Evolutionary conservation across 352 stramenopile species (phyloP).

Genomic region (Pythium oligandrum): DNA sequence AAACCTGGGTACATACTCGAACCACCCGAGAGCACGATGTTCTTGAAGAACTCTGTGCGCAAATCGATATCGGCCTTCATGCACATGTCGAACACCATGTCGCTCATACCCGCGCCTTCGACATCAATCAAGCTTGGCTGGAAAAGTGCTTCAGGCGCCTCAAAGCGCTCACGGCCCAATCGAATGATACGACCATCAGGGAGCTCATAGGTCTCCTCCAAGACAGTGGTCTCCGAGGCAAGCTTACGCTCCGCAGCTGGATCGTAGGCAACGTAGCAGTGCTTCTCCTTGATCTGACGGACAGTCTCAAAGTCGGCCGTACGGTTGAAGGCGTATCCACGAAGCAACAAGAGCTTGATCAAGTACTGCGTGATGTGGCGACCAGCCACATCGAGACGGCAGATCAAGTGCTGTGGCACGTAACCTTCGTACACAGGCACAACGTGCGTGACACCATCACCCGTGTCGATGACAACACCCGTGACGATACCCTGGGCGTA

Average conservation of each 20-base stretch:
- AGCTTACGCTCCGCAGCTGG: conserved; percentile 80
- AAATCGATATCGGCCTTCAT: conserved; percentile 95
- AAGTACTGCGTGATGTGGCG: conserved; percentile 94
- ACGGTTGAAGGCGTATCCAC: conserved; percentile 90
- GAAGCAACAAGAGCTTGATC: conserved; percentile 90
- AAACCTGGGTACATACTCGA: conserved; percentile 96
- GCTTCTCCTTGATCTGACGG: conserved; percentile 93
- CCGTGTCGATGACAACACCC: conserved; percentile 91
- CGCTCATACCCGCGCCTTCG: conserved; percentile 92
- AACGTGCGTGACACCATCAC: conserved; percentile 92
- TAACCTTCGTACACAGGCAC: conserved; percentile 91
- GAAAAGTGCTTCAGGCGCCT: conserved; percentile 95
- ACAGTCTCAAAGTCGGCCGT: conserved; percentile 92
- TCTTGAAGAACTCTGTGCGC: conserved; percentile 96
- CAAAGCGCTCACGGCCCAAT: conserved; percentile 94
- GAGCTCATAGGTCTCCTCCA: conserved; percentile 92
- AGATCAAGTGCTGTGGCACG: conserved; percentile 88
- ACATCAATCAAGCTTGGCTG: conserved; percentile 95
- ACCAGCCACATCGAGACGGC: conserved; percentile 88
- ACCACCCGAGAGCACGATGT: conserved; percentile 94
- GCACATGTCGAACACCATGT: conserved; percentile 98
- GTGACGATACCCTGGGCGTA: conserved; percentile 90
- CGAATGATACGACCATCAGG: conserved; percentile 96
- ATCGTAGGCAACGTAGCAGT: conserved; percentile 92
- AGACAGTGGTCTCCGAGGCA: conserved; percentile 88